Conservation (phyloP, 2,329 filamentous ascomycete genomes). For the Nannizzia gypsea region DNA sequence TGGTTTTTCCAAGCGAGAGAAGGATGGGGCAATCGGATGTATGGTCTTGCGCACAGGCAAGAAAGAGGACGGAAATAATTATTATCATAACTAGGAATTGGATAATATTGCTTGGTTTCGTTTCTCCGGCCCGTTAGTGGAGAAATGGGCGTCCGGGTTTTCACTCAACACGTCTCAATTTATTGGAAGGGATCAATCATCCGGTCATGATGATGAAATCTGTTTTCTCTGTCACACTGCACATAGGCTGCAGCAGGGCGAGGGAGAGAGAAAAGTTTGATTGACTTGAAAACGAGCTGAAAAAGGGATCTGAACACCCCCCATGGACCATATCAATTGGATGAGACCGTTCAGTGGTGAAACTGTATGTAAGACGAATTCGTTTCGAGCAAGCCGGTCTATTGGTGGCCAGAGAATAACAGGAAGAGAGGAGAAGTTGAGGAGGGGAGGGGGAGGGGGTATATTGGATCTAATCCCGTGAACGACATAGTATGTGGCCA, state of each 20-base stretch:
- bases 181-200: neutral
- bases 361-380: neutral
- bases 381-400: neutral
- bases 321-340: conserved; percentile 3
- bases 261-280: neutral
- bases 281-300: neutral
- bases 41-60: neutral
- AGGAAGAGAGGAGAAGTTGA: too few species aligned
- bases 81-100: neutral
- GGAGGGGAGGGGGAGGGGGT: neutral
- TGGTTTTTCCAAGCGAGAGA: conserved; percentile 4
- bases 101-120: neutral
- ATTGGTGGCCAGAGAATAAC: neutral
- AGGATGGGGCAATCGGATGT: neutral
- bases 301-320: neutral
- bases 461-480: conserved; percentile 13
- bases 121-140: neutral
- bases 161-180: neutral
- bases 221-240: neutral
- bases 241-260: neutral
- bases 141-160: neutral
- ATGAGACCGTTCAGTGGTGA: neutral
- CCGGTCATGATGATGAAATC: neutral
- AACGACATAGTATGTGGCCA: conserved; percentile 13
- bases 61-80: neutral